Conservation (phyloP, 768 basidiomycete genomes). For the Suillus brevipes region DNA sequence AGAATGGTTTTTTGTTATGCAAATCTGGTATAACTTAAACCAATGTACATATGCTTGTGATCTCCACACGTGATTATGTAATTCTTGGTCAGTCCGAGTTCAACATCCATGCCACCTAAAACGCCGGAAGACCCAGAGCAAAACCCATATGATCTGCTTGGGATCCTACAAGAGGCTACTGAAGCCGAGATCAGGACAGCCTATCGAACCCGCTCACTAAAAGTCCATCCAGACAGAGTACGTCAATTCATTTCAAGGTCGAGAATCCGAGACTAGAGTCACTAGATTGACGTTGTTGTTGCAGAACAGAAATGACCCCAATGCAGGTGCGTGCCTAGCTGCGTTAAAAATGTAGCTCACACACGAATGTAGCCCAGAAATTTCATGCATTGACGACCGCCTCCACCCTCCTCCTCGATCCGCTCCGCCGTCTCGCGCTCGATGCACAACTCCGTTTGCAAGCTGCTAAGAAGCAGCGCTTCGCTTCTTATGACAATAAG, state of each 20-base stretch:
- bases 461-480: conserved; percentile 69
- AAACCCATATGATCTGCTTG: conserved; percentile 75
- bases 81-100: not conserved
- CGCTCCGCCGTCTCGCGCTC: conserved; percentile 71
- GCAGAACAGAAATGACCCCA: conserved; percentile 77
- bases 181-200: conserved; percentile 80
- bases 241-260: conserved; percentile 28
- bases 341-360: conserved; percentile 1
- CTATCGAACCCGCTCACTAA: conserved; percentile 76
- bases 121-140: conserved; percentile 51
- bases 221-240: conserved; percentile 87
- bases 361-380: conserved; percentile 53
- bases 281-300: conserved; percentile 13
- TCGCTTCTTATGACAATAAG: conserved; percentile 67
- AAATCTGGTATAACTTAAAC: not conserved
- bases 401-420: conserved; percentile 80
- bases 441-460: conserved; percentile 78
- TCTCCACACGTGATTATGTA: not conserved
- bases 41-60: too few species aligned
- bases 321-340: conserved; percentile 54
- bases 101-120: conserved; percentile 24
- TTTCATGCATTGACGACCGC: conserved; percentile 85
- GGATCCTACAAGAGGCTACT: conserved; percentile 59
- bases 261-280: conserved; percentile 7
- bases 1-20: not conserved